Conservation (phyloP, 2,329 filamentous ascomycete species). For the Xylaria sp. region DNA sequence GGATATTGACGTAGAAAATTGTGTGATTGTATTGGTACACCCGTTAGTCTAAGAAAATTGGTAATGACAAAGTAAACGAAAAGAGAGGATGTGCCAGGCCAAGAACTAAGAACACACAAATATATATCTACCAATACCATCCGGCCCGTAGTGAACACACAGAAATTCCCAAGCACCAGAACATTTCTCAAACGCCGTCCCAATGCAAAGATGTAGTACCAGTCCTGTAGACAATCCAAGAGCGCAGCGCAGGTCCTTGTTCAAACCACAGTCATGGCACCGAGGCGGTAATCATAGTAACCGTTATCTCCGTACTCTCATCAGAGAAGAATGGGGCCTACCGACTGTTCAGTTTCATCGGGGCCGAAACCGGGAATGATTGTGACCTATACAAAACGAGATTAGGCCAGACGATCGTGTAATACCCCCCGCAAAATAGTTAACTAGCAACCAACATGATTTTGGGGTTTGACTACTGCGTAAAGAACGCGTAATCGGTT, state of each 20-base stretch:
- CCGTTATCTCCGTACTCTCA: background rate
- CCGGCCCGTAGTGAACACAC: background rate
- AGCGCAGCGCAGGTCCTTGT: background rate
- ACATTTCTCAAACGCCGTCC: constrained; percentile 24
- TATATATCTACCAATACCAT: background rate
- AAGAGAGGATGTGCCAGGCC: background rate
- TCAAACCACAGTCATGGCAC: background rate
- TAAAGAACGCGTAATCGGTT: background rate
- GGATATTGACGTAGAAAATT: no score
- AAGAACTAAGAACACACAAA: background rate
- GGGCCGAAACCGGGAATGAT: no score
- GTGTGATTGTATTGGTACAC: constrained; percentile 10
- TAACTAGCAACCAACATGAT: background rate
- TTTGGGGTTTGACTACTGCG: background rate
- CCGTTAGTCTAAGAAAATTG: background rate
- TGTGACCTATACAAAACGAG: background rate
- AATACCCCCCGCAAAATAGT: background rate
- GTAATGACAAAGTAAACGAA: background rate
- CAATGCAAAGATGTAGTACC: constrained; percentile 24
- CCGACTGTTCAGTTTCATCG: background rate
- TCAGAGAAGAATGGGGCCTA: background rate
- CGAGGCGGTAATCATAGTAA: background rate
- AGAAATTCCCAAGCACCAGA: background rate
- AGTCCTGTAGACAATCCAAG: background rate
- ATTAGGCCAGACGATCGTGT: background rate